Evolutionary conservation across 83 land plant species (phyloP).

Genomic region (Picea engelmannii): DNA sequence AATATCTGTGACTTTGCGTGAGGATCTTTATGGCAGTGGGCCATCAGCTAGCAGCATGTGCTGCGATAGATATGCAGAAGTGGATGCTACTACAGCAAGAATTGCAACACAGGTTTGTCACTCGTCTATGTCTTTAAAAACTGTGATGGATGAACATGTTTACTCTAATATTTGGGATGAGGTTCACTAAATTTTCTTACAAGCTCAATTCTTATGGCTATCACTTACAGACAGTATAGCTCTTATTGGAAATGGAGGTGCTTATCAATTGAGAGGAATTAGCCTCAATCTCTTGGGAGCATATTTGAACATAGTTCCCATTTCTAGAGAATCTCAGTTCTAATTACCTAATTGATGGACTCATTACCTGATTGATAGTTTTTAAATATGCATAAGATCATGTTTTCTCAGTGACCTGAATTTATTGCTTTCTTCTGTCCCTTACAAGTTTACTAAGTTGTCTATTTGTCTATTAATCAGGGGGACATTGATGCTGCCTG

Average conservation of each 20-base stretch:
- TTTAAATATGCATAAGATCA: background rate
- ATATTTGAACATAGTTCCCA: background rate
- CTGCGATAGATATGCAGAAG: conserved; percentile 77
- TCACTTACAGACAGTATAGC: background rate
- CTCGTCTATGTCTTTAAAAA: background rate
- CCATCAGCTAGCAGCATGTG: conserved; percentile 21
- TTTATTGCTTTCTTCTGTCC: background rate
- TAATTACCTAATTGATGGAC: background rate
- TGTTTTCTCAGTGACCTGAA: conserved; percentile 3
- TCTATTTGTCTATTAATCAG: conserved; percentile 32
- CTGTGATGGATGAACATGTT: background rate
- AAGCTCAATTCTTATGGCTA: background rate
- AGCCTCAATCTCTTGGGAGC: background rate
- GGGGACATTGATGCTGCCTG: conserved; percentile 89
- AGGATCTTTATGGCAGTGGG: conserved; percentile 71
- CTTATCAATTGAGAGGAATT: background rate
- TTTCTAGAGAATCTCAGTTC: conserved; percentile 1
- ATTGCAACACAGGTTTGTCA: conserved; percentile 86
- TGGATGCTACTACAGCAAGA: conserved; percentile 70
- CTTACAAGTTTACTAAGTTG: background rate
- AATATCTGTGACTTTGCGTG: conserved; percentile 70
- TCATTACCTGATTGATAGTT: no score
- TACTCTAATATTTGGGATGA: background rate
- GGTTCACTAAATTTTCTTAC: background rate
- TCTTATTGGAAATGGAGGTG: background rate